Conservation (phyloP, 495 filamentous ascomycete genomes). For the Cetradonia linearis region DNA sequence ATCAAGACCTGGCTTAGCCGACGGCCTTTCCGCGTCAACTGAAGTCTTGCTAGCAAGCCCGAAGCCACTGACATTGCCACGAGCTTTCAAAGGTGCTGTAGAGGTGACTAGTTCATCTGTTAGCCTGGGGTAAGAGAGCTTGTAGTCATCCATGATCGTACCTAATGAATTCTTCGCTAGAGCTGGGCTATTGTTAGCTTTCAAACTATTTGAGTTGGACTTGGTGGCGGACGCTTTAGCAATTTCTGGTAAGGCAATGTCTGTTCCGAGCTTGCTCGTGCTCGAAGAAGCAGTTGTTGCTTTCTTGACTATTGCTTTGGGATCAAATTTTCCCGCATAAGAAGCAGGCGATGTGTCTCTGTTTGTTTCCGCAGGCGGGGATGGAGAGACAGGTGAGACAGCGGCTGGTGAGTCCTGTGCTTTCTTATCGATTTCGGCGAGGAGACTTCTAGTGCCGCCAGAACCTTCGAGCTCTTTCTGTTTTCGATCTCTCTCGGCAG, state of each 20-base stretch:
- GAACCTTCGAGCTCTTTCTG: conserved; percentile 54
- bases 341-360: conserved; percentile 39
- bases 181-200: conserved; percentile 44
- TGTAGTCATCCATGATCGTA: conserved; percentile 24
- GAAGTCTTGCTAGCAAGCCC: conserved; percentile 59
- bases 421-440: conserved; percentile 69
- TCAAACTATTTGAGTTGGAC: conserved; percentile 37
- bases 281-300: conserved; percentile 38
- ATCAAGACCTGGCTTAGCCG: conserved; percentile 62
- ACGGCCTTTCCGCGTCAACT: conserved; percentile 53
- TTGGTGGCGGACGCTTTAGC: conserved; percentile 42
- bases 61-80: conserved; percentile 71
- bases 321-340: conserved; percentile 78
- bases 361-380: conserved; percentile 33
- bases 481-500: conserved; percentile 66
- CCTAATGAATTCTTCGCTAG: conserved; percentile 38
- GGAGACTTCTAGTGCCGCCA: conserved; percentile 53
- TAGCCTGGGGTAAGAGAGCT: conserved; percentile 16
- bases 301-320: conserved; percentile 74
- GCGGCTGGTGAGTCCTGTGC: conserved; percentile 44
- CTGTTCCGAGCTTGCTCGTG: conserved; percentile 46
- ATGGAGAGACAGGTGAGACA: conserved; percentile 49
- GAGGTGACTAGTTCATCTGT: conserved; percentile 22
- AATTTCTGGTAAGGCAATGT: conserved; percentile 50
- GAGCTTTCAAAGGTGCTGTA: conserved; percentile 41